phyloP scores from a whole-genome alignment of 1,284 basidiomycete genomes.

The Cryptococcus hybrid region DNA sequence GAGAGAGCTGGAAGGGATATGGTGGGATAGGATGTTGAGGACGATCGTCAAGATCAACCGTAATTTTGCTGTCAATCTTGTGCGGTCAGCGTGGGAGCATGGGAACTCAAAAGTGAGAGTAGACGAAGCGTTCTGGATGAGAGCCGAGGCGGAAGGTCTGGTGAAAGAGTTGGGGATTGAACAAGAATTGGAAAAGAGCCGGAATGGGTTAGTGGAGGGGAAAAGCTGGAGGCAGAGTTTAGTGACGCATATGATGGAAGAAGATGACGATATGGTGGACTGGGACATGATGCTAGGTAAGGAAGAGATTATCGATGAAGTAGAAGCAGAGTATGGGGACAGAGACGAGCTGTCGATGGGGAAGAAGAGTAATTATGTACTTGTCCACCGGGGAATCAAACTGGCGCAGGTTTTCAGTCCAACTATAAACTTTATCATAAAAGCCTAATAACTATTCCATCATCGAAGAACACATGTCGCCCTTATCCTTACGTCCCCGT shows the following conservation, averaged over 20 bases:
- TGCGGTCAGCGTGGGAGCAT: conserved; percentile 5
- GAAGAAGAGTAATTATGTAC: too few relatives aligned
- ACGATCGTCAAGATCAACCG: conserved; percentile 1
- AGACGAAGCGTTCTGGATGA: conserved; percentile 11
- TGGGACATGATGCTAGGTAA: not conserved
- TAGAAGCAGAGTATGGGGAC: not conserved
- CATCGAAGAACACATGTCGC: too few relatives aligned
- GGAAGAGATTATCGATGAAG: not conserved
- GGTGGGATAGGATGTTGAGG: conserved; percentile 9
- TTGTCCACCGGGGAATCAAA: too few relatives aligned
- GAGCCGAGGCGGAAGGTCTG: conserved; percentile 9
- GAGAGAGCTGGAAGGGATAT: conserved; percentile 1
- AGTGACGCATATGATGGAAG: not conserved
- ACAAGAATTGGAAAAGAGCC: not conserved
- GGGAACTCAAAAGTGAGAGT: not conserved
- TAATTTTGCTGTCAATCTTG: conserved; percentile 4
- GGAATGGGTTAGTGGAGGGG: not conserved
- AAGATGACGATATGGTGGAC: not conserved
- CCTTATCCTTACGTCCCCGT: too few relatives aligned
- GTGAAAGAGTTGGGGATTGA: conserved; percentile 2
- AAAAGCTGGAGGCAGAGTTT: not conserved
- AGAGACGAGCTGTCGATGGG: too few relatives aligned
- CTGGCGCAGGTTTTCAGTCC: too few relatives aligned
- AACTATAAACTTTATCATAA: too few relatives aligned
- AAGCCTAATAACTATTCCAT: too few relatives aligned